Conservation (phyloP, 106 monocot genomes). For the Narthecium ossifragum region DNA sequence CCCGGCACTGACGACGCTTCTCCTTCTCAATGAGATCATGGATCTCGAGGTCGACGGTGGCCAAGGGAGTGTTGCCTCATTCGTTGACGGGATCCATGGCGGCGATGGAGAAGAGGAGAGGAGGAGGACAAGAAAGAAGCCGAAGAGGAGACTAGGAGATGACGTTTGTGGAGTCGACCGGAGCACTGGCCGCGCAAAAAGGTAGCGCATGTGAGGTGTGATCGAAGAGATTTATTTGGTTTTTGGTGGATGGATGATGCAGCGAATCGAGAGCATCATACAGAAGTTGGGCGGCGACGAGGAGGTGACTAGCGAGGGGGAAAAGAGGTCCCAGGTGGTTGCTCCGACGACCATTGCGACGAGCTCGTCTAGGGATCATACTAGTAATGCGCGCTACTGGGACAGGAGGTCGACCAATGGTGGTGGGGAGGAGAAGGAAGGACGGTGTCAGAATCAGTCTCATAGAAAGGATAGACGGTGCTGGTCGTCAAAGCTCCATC, state of each 20-base stretch:
- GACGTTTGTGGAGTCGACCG: too few species aligned
- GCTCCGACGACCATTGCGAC: conserved; percentile 7
- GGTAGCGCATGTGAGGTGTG: too few species aligned
- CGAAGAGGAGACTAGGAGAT: too few species aligned
- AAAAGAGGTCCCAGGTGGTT: neutral
- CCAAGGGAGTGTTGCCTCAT: too few species aligned
- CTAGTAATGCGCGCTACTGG: neutral
- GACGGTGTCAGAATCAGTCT: conserved; percentile 15
- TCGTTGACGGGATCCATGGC: too few species aligned
- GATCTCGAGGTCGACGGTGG: too few species aligned
- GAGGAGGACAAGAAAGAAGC: too few species aligned
- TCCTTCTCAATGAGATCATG: too few species aligned
- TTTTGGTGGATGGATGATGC: neutral
- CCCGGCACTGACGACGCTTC: too few species aligned
- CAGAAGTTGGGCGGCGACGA: neutral
- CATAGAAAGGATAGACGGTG: conserved; percentile 22
- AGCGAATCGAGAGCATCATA: conserved; percentile 15
- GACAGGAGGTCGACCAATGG: conserved; percentile 2
- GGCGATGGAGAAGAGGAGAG: too few species aligned
- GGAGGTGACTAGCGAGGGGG: neutral
- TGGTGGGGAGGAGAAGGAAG: conserved; percentile 2
- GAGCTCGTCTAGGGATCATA: conserved; percentile 21
- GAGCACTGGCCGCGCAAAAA: too few species aligned
- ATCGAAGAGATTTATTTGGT: neutral
- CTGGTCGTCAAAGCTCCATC: conserved; percentile 44